Percentiles rank a stretch among this genome's conserved stretches.
Evolutionary conservation across 2,329 filamentous ascomycete genomes (phyloP).

Genomic region (Beauveria sp.): DNA sequence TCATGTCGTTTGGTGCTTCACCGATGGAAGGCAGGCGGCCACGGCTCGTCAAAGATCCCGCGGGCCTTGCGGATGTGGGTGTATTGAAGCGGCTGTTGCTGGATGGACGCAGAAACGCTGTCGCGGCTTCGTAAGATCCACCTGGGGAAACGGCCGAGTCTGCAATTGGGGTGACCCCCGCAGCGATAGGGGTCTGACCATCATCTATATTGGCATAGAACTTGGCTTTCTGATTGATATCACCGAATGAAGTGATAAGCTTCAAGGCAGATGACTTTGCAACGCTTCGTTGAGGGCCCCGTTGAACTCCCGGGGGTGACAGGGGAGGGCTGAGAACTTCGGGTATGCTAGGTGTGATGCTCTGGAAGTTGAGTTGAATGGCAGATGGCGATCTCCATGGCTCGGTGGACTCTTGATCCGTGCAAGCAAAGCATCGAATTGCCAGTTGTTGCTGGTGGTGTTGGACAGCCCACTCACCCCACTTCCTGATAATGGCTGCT

Average conservation of each 20-base stretch:
- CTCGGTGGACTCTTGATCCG: conserved; percentile 74
- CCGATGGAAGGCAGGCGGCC: conserved; percentile 72
- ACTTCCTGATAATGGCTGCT: conserved; percentile 80
- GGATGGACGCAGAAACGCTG: conserved; percentile 59
- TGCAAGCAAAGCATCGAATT: conserved; percentile 89
- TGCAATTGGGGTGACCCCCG: conserved; percentile 81
- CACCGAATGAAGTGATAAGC: conserved; percentile 82
- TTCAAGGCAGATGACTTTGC: conserved; percentile 80
- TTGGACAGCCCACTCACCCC: conserved; percentile 86
- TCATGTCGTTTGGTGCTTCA: conserved; percentile 38
- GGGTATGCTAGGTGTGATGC: conserved; percentile 46
- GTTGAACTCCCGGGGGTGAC: conserved; percentile 61
- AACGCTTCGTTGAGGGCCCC: conserved; percentile 53
- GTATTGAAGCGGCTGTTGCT: conserved; percentile 63
- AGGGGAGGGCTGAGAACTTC: conserved; percentile 61
- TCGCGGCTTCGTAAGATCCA: conserved; percentile 52
- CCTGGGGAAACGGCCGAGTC: conserved; percentile 61
- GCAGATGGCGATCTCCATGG: conserved; percentile 84
- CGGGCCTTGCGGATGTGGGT: conserved; percentile 54
- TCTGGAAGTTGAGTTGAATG: conserved; percentile 49
- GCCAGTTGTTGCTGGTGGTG: conserved; percentile 84
- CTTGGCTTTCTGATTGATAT: conserved; percentile 52
- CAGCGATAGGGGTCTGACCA: conserved; percentile 67
- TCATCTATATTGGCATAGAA: conserved; percentile 52
- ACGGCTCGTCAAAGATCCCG: conserved; percentile 44